Conservation (phyloP, 345 rosid species). For the Acer negundo region DNA sequence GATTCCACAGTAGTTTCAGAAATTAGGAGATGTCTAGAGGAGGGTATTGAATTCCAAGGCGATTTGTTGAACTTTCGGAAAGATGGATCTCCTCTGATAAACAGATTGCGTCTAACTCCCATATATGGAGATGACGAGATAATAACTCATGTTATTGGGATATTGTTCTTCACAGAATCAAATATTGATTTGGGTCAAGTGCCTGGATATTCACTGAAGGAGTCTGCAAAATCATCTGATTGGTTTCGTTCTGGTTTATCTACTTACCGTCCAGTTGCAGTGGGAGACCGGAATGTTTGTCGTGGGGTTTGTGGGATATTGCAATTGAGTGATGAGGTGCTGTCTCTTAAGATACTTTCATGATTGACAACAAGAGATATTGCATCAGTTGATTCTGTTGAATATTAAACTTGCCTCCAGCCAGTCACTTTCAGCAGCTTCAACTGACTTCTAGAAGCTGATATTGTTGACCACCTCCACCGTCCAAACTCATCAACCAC, state of each 20-base stretch:
- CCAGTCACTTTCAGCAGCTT: too few species aligned
- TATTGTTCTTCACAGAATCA: slow-evolving; percentile 78
- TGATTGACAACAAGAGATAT: slow-evolving; percentile 78
- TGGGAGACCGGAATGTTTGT: slow-evolving; percentile 56
- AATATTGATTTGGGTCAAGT: slow-evolving; percentile 83
- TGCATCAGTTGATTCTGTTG: slow-evolving; percentile 75
- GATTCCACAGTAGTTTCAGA: slow-evolving; percentile 75
- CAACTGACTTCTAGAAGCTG: too few species aligned
- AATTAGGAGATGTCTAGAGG: slow-evolving; percentile 77
- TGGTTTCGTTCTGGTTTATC: slow-evolving; percentile 41
- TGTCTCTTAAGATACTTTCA: slow-evolving; percentile 72
- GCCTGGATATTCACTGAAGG: slow-evolving; percentile 57
- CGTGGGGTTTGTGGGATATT: slow-evolving; percentile 70
- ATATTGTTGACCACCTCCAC: too few species aligned
- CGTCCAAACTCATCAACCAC: too few species aligned
- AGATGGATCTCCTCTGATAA: slow-evolving; percentile 83
- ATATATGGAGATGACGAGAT: slow-evolving; percentile 81
- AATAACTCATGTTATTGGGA: slow-evolving; percentile 82
- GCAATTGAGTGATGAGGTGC: slow-evolving; percentile 76
- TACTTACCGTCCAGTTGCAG: slow-evolving; percentile 36
- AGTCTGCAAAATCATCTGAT: slow-evolving; percentile 47
- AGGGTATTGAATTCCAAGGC: slow-evolving; percentile 85
- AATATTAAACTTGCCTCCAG: too few species aligned
- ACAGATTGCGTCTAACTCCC: slow-evolving; percentile 74
- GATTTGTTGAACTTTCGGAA: slow-evolving; percentile 84